A percentile compares a stretch with the other conserved stretches of the same genome.
phyloP scores from a whole-genome alignment of 2,329 filamentous ascomycete genomes.

The Neocatenulostroma microsporum region DNA sequence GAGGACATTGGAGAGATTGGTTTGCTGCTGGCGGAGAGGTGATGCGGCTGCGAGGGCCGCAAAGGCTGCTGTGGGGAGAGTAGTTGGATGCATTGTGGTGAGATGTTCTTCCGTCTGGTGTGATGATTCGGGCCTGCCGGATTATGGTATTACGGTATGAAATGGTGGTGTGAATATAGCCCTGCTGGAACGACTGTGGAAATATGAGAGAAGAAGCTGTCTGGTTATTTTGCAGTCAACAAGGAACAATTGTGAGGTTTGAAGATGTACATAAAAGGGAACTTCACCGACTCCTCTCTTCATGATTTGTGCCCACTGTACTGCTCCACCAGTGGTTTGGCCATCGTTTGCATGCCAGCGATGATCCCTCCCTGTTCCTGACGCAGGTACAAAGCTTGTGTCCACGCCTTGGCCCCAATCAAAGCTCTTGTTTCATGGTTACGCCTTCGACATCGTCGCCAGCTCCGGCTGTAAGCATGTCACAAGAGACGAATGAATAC shows the following conservation, averaged over 20 bases:
- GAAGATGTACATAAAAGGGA: background rate
- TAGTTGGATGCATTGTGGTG: slow-evolving; percentile 7
- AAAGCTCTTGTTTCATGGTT: too few relatives aligned
- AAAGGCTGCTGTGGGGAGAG: slow-evolving; percentile 1
- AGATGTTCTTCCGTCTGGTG: background rate
- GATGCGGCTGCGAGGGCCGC: slow-evolving; percentile 9
- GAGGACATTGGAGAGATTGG: slow-evolving; percentile 26
- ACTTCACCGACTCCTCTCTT: background rate
- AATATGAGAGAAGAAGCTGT: background rate
- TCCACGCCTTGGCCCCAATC: too few relatives aligned
- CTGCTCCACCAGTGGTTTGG: slow-evolving; percentile 1
- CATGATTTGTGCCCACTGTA: background rate
- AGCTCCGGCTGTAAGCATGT: too few relatives aligned
- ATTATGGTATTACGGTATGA: background rate
- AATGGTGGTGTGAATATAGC: background rate
- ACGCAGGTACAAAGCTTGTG: background rate
- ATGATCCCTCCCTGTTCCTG: slow-evolving; percentile 8
- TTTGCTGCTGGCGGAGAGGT: slow-evolving; percentile 4
- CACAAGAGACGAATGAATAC: too few relatives aligned
- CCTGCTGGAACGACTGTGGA: background rate
- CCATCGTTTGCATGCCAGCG: slow-evolving; percentile 1
- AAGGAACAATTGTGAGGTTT: background rate
- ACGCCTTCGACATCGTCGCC: too few relatives aligned
- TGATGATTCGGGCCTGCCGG: too few relatives aligned
- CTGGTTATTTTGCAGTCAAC: too few relatives aligned